A percentile compares a stretch with the other conserved stretches of the same genome.
phyloP scores from a whole-genome alignment of 768 basidiomycete genomes.

The Russula earlei region DNA sequence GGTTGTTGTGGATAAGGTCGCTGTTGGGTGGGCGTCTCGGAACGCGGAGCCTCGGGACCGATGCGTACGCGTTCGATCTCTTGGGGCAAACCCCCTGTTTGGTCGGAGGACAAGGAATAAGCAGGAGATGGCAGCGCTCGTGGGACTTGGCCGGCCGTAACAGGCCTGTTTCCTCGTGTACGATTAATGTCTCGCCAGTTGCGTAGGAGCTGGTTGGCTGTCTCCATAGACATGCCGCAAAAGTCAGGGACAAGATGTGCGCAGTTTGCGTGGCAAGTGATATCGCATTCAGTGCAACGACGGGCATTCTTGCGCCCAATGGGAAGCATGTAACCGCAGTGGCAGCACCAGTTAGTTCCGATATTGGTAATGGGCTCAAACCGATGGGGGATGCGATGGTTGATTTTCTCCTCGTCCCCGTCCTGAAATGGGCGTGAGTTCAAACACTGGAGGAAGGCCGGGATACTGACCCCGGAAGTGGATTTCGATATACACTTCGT shows the following conservation, averaged over 20 bases:
- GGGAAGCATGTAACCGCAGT: constrained; percentile 97
- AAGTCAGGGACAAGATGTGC: constrained; percentile 98
- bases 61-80: constrained; percentile 24
- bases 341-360: constrained; percentile 98
- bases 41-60: constrained; percentile 20
- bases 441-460: neutral
- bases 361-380: constrained; percentile 96
- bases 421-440: constrained; percentile 42
- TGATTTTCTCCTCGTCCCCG: constrained; percentile 96
- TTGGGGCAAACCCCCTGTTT: constrained; percentile 18
- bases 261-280: constrained; percentile 96
- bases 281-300: constrained; percentile 90
- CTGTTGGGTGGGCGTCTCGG: constrained; percentile 22
- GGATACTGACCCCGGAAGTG: constrained; percentile 72
- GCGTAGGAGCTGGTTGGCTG: constrained; percentile 84
- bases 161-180: constrained; percentile 41
- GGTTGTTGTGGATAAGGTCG: constrained; percentile 18
- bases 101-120: constrained; percentile 25
- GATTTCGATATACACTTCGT: constrained; percentile 99
- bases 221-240: constrained; percentile 99
- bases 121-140: constrained; percentile 28
- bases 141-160: constrained; percentile 30
- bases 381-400: constrained; percentile 97
- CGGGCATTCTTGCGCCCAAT: constrained; percentile 95
- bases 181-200: constrained; percentile 89